phyloP scores from a whole-genome alignment of 768 basidiomycete species.

The Termitomyces heimii region DNA sequence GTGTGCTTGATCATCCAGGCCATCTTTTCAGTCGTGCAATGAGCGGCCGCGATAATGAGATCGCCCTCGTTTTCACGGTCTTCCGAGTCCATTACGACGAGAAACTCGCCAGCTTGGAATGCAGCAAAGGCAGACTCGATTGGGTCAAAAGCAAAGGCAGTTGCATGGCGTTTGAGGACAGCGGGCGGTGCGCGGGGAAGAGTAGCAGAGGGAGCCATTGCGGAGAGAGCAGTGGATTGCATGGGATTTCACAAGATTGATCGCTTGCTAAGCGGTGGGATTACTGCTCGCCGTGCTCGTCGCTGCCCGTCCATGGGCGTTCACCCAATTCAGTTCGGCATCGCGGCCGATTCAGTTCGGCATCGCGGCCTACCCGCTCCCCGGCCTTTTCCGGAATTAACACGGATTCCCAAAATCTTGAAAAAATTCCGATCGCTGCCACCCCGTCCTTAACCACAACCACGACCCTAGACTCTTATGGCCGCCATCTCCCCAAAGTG shows the following conservation, averaged over 20 bases:
- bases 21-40: conserved; percentile 94
- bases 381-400: conserved; percentile 33
- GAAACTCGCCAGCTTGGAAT: conserved; percentile 77
- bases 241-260: not conserved
- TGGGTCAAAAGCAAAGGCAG: conserved; percentile 65
- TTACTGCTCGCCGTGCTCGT: not conserved
- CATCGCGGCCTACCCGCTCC: conserved; percentile 28
- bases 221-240: conserved; percentile 1
- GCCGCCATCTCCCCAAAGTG: conserved; percentile 53
- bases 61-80: conserved; percentile 96
- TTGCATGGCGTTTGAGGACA: conserved; percentile 16
- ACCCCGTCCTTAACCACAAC: conserved; percentile 21
- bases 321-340: conserved; percentile 5
- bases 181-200: conserved; percentile 1
- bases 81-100: conserved; percentile 98
- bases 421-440: conserved; percentile 10
- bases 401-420: conserved; percentile 22
- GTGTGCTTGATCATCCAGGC: conserved; percentile 98
- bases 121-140: conserved; percentile 77
- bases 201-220: conserved; percentile 11
- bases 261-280: not conserved
- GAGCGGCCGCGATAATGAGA: conserved; percentile 80
- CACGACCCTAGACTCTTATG: conserved; percentile 38
- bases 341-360: conserved; percentile 7
- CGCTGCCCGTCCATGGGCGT: not conserved